Conservation (phyloP, 495 filamentous ascomycete genomes). For the Penicillium samsonianum region DNA sequence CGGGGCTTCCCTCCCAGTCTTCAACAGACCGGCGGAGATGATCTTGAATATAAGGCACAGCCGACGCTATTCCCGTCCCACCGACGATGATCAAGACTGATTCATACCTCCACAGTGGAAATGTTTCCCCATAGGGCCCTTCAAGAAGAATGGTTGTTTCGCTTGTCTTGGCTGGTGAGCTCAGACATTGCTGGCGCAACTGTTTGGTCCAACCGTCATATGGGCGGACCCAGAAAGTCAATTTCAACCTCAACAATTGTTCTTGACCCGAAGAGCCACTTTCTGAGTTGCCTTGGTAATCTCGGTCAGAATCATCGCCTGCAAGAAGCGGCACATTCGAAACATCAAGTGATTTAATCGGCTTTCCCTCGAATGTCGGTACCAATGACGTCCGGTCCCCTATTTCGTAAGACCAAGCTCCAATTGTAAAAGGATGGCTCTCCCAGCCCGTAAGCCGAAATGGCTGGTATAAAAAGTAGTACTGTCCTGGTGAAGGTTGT, state of each 20-base stretch:
- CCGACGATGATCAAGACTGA: conserved; percentile 59
- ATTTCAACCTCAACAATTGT: conserved; percentile 12
- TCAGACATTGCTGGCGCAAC: conserved; percentile 42
- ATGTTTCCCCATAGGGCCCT: conserved; percentile 58
- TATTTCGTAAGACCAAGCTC: conserved; percentile 40
- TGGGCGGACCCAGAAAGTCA: conserved; percentile 49
- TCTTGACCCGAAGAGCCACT: not conserved
- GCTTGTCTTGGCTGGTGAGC: conserved; percentile 17
- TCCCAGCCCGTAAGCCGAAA: conserved; percentile 54
- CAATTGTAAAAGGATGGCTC: conserved; percentile 62
- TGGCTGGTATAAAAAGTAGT: conserved; percentile 59
- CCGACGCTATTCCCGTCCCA: conserved; percentile 59
- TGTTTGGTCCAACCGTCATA: conserved; percentile 52
- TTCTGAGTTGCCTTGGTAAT: not conserved
- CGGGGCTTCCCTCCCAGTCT: conserved; percentile 1
- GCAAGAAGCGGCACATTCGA: conserved; percentile 39
- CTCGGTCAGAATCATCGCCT: conserved; percentile 11
- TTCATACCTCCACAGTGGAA: conserved; percentile 50
- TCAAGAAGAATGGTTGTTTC: conserved; percentile 50
- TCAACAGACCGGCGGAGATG: conserved; percentile 31
- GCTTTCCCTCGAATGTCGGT: conserved; percentile 5
- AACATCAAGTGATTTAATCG: conserved; percentile 18
- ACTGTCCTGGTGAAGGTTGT: conserved; percentile 48
- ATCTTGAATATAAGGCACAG: conserved; percentile 53
- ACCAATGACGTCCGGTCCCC: not conserved